Percentiles rank a stretch among this genome's conserved stretches.
phyloP scores from a whole-genome alignment of 2,329 filamentous ascomycete species.

The Calonectria hawksworthii region DNA sequence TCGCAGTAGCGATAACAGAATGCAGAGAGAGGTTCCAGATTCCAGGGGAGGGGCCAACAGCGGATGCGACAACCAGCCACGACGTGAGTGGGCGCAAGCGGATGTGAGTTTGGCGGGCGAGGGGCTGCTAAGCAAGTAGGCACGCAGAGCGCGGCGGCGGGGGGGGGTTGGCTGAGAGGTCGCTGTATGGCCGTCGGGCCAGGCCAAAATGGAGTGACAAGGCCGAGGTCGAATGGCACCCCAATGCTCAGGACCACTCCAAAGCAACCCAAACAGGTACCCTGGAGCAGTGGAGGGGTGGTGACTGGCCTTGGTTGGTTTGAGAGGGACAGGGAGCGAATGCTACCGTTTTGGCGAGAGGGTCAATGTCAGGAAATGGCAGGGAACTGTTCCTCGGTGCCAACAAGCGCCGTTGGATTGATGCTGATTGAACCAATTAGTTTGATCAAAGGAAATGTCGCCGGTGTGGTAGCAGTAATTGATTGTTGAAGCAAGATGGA shows the following conservation, averaged over 20 bases:
- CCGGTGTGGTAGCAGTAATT: not conserved
- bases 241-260: constrained; percentile 8
- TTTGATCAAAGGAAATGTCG: not conserved
- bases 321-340: constrained; percentile 13
- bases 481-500: constrained; percentile 6
- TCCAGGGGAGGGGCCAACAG: constrained; percentile 18
- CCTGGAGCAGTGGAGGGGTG: constrained; percentile 14
- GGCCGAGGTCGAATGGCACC: constrained; percentile 23
- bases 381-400: not conserved
- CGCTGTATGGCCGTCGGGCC: constrained; percentile 8
- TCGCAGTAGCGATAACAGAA: constrained; percentile 12
- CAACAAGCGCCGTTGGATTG: not conserved
- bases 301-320: not conserved
- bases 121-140: constrained; percentile 7
- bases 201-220: constrained; percentile 16
- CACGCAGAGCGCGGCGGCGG: constrained; percentile 7
- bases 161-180: constrained; percentile 29
- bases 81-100: constrained; percentile 24
- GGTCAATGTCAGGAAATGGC: not conserved
- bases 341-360: constrained; percentile 17
- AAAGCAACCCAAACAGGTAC: constrained; percentile 9
- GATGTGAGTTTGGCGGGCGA: constrained; percentile 12
- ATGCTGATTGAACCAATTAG: not conserved
- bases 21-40: constrained; percentile 18
- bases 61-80: constrained; percentile 26